Conservation (phyloP, 1,284 basidiomycete genomes). For the Ustilago xerochloae region DNA sequence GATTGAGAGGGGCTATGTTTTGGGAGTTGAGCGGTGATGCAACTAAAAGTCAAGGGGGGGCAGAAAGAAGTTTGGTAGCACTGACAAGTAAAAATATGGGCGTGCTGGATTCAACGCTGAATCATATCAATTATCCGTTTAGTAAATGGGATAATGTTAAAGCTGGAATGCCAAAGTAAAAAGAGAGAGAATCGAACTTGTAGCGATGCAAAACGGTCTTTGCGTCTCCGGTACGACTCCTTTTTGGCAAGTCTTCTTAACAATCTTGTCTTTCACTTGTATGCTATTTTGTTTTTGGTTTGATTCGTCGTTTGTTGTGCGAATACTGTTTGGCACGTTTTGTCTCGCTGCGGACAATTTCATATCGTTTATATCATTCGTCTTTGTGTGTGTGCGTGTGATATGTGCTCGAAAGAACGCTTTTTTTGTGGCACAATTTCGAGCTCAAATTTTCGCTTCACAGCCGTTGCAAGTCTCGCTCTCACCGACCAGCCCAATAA, state of each 20-base stretch:
- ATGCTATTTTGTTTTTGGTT: neutral
- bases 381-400: neutral
- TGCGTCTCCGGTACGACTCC: too few relatives aligned
- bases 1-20: constrained; percentile 82
- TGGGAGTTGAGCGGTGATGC: constrained; percentile 69
- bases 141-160: constrained; percentile 69
- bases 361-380: neutral
- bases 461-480: too few relatives aligned
- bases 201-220: neutral
- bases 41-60: constrained; percentile 40
- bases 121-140: constrained; percentile 75
- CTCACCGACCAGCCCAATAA: neutral
- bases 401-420: too few relatives aligned
- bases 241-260: too few relatives aligned
- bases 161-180: constrained; percentile 13
- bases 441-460: neutral
- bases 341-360: constrained; percentile 21
- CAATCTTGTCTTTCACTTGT: neutral
- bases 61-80: constrained; percentile 44
- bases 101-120: constrained; percentile 72
- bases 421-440: neutral
- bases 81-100: constrained; percentile 45
- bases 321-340: neutral
- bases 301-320: too few relatives aligned
- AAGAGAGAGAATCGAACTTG: too few relatives aligned